Evolutionary conservation across 441 rosid genomes (phyloP).

Genomic region (Gossypium trilobum): DNA sequence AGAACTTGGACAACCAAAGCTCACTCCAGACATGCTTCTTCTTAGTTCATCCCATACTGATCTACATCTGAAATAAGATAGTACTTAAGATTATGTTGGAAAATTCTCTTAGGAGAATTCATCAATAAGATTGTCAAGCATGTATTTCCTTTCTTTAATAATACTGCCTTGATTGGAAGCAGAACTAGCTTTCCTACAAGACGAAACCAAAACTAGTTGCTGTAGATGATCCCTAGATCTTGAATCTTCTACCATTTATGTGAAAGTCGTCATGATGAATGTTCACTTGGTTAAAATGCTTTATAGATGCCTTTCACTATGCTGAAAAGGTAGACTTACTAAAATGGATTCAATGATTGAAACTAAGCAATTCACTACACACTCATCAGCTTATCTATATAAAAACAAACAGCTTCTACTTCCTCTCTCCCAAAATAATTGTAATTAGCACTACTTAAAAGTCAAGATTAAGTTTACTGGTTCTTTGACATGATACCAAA

Average conservation of each 20-base stretch:
- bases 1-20: background rate
- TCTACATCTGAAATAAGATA: background rate
- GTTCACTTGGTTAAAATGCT: background rate
- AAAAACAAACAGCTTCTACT: background rate
- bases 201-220: background rate
- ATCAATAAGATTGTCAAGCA: background rate
- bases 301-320: background rate
- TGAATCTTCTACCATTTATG: background rate
- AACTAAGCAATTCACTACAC: background rate
- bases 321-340: background rate
- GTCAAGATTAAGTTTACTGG: background rate
- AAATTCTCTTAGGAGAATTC: background rate
- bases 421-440: background rate
- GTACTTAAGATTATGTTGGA: background rate
- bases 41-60: background rate
- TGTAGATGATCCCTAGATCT: background rate
- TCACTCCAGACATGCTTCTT: background rate
- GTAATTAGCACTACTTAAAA: background rate
- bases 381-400: background rate
- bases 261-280: background rate
- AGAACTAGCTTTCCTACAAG: background rate
- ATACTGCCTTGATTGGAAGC: background rate
- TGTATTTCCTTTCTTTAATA: background rate
- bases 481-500: background rate
- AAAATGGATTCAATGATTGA: background rate